Conservation (phyloP, 768 basidiomycete genomes). For the Ramaria rubella region DNA sequence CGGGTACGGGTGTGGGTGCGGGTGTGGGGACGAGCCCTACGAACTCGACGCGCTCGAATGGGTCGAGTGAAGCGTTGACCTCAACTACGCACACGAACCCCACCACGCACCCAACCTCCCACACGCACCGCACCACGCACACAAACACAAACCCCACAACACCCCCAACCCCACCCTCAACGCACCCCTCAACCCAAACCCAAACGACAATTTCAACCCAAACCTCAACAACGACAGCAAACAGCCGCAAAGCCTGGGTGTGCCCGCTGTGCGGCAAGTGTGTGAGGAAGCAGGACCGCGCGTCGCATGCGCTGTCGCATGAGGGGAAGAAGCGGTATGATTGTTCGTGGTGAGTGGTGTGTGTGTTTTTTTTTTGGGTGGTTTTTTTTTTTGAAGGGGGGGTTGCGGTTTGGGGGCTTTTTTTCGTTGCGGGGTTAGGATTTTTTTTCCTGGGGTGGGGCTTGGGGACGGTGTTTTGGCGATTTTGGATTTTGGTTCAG, state of each 20-base stretch:
- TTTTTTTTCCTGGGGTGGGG: not conserved
- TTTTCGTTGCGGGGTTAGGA: not conserved
- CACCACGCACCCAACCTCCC: not conserved
- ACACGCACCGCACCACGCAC: not conserved
- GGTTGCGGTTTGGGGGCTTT: not conserved
- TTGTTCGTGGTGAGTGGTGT: not conserved
- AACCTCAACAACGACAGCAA: too few species aligned
- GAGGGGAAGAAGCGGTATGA: slow-evolving; percentile 7
- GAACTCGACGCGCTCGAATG: too few species aligned
- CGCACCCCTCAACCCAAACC: too few species aligned
- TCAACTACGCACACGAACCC: not conserved
- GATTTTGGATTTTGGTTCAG: not conserved
- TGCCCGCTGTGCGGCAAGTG: not conserved
- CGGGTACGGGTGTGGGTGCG: too few species aligned
- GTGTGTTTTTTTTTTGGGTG: not conserved
- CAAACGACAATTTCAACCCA: too few species aligned
- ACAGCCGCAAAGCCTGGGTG: slow-evolving; percentile 2
- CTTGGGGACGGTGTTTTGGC: too few species aligned
- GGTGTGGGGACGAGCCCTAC: too few species aligned
- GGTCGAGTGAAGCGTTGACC: too few species aligned
- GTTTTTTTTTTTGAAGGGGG: not conserved
- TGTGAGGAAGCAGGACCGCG: slow-evolving; percentile 7
- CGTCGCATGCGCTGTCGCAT: slow-evolving; percentile 1
- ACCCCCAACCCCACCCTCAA: too few species aligned
- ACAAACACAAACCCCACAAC: too few species aligned